Conservation (phyloP, 2,329 filamentous ascomycete species). For the Verticillium nubilum region DNA sequence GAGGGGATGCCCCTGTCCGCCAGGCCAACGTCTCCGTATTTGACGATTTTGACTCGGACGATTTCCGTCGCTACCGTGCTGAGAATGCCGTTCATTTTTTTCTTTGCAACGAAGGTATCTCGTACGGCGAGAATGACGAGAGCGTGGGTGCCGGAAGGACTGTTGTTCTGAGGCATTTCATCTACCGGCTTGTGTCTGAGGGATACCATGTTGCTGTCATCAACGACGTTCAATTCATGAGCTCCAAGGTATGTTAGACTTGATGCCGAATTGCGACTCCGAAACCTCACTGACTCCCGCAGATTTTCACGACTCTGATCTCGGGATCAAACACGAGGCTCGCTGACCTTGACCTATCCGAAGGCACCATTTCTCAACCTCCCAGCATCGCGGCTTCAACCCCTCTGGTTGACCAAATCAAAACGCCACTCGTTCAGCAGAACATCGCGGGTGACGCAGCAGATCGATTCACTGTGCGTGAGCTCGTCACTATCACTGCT, state of each 20-base stretch:
- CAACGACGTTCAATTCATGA: constrained; percentile 56
- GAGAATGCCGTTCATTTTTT: constrained; percentile 57
- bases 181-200: constrained; percentile 47
- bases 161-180: constrained; percentile 33
- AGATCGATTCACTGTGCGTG: constrained; percentile 11
- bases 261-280: neutral
- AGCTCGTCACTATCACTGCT: constrained; percentile 12
- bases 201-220: constrained; percentile 59
- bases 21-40: constrained; percentile 33
- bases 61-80: constrained; percentile 51
- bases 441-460: neutral
- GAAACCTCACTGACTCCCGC: neutral
- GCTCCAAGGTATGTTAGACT: constrained; percentile 48
- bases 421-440: neutral
- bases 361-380: neutral
- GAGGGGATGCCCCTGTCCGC: neutral
- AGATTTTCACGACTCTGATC: constrained; percentile 1
- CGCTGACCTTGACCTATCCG: neutral
- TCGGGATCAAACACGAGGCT: neutral
- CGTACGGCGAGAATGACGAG: constrained; percentile 8
- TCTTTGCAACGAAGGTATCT: constrained; percentile 60
- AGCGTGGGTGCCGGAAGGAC: neutral
- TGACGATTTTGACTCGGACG: constrained; percentile 35
- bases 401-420: neutral
- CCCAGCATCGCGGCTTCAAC: neutral